Conservation (phyloP, 2,329 filamentous ascomycete genomes). For the Exophiala dermatitidis region DNA sequence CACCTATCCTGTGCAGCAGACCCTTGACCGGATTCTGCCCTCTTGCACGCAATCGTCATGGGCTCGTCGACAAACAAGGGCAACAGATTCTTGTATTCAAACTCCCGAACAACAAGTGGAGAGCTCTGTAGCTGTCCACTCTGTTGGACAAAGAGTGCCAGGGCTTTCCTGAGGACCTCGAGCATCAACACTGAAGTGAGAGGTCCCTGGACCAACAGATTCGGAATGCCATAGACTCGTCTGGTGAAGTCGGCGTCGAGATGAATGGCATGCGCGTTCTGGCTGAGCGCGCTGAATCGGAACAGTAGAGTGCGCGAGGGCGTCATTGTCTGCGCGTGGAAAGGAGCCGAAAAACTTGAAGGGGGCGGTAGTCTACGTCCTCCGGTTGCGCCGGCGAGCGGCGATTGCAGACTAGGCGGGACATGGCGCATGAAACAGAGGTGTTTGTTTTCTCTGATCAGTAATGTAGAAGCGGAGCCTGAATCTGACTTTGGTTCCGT, state of each 20-base stretch:
- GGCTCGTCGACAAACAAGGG: slow-evolving; percentile 70
- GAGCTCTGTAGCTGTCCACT: background rate
- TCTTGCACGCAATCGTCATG: slow-evolving; percentile 61
- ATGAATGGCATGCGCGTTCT: slow-evolving; percentile 90
- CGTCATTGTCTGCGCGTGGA: slow-evolving; percentile 53
- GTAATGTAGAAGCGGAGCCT: background rate
- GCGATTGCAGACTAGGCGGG: slow-evolving; percentile 18
- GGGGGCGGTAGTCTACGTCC: slow-evolving; percentile 8
- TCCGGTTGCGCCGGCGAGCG: background rate
- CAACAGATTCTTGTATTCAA: slow-evolving; percentile 74
- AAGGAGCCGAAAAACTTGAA: slow-evolving; percentile 38
- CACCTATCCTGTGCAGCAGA: slow-evolving; percentile 37
- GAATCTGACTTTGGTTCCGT: background rate
- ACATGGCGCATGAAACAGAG: slow-evolving; percentile 57
- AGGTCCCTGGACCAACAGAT: slow-evolving; percentile 79
- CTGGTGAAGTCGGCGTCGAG: slow-evolving; percentile 65
- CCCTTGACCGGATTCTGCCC: slow-evolving; percentile 5
- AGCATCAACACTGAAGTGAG: slow-evolving; percentile 72
- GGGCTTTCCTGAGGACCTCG: slow-evolving; percentile 45
- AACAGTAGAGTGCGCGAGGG: slow-evolving; percentile 71
- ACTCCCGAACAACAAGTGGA: slow-evolving; percentile 41
- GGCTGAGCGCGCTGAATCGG: slow-evolving; percentile 81
- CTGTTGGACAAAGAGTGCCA: background rate
- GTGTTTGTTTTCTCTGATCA: slow-evolving; percentile 51
- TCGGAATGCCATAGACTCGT: slow-evolving; percentile 64